Evolutionary conservation across 345 rosid species (phyloP).

Genomic region (Laguncularia racemosa): DNA sequence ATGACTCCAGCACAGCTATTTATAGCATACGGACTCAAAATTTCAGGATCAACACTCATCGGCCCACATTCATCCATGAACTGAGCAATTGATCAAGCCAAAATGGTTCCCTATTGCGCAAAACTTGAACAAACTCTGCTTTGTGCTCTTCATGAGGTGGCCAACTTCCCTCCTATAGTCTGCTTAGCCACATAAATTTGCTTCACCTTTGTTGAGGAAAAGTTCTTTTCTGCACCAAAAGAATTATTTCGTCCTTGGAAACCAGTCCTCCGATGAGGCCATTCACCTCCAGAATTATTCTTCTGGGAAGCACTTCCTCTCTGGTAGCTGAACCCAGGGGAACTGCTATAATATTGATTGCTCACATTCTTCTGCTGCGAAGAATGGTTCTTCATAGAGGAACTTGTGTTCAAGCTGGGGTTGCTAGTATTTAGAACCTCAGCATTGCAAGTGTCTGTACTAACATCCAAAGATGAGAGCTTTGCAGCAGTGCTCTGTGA

Average conservation of each 20-base stretch:
- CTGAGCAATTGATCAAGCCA: too few species aligned
- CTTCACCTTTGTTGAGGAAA: conserved; percentile 53
- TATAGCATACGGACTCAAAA: too few species aligned
- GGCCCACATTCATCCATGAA: too few species aligned
- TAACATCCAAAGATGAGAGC: conserved; percentile 24
- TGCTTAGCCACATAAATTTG: conserved; percentile 98
- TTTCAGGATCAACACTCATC: too few species aligned
- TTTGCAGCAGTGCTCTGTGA: conserved; percentile 27
- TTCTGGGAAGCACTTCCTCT: conserved; percentile 39
- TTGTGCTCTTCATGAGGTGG: conserved; percentile 10
- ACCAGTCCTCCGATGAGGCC: conserved; percentile 57
- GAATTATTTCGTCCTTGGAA: conserved; percentile 75
- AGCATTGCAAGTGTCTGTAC: conserved; percentile 19
- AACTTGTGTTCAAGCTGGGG: conserved; percentile 19
- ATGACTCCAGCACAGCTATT: too few species aligned
- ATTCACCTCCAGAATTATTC: conserved; percentile 34
- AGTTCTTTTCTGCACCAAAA: conserved; percentile 50
- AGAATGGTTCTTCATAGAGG: conserved; percentile 29
- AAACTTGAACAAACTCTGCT: too few species aligned
- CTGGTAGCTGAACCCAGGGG: conserved; percentile 35
- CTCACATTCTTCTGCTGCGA: conserved; percentile 49
- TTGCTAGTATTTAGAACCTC: conserved; percentile 22
- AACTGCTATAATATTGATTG: conserved; percentile 36
- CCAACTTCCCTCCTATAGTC: conserved; percentile 31
- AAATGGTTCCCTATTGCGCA: too few species aligned